Conservation (phyloP, 495 filamentous ascomycete genomes). For the Aspergillus leporis region DNA sequence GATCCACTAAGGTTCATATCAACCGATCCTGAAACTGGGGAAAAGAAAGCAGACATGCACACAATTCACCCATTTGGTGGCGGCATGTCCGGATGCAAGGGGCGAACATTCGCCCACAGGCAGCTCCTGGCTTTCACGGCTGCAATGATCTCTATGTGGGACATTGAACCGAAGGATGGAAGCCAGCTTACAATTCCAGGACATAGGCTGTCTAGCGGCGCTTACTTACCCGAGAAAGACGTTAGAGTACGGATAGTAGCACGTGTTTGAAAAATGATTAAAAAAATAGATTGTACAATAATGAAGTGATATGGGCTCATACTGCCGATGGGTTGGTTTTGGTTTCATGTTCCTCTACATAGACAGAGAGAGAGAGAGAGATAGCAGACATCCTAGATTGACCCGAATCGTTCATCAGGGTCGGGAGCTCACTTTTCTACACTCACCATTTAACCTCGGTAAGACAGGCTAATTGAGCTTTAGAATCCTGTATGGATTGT, state of each 20-base stretch:
- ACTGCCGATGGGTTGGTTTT: neutral
- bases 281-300: conserved; percentile 1
- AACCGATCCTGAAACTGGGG: conserved; percentile 33
- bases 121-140: conserved; percentile 50
- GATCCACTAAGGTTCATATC: conserved; percentile 54
- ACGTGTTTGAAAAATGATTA: conserved; percentile 23
- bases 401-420: too few species aligned
- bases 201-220: conserved; percentile 34
- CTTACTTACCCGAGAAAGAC: conserved; percentile 39
- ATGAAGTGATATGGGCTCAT: neutral
- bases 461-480: too few species aligned
- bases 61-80: conserved; percentile 49
- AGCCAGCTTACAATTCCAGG: conserved; percentile 31
- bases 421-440: too few species aligned
- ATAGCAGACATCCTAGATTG: too few species aligned
- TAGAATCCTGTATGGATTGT: too few species aligned
- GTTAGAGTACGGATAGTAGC: conserved; percentile 36
- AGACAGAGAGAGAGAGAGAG: too few species aligned
- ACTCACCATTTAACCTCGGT: too few species aligned
- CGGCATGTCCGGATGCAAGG: conserved; percentile 45
- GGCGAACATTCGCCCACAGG: conserved; percentile 50
- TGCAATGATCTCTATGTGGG: conserved; percentile 51
- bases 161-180: conserved; percentile 45
- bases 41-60: conserved; percentile 26
- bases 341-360: neutral